Percentiles rank a stretch among this genome's conserved stretches.
phyloP scores from a whole-genome alignment of 805 yeast species.

The Sugiyamaella floridensis region DNA sequence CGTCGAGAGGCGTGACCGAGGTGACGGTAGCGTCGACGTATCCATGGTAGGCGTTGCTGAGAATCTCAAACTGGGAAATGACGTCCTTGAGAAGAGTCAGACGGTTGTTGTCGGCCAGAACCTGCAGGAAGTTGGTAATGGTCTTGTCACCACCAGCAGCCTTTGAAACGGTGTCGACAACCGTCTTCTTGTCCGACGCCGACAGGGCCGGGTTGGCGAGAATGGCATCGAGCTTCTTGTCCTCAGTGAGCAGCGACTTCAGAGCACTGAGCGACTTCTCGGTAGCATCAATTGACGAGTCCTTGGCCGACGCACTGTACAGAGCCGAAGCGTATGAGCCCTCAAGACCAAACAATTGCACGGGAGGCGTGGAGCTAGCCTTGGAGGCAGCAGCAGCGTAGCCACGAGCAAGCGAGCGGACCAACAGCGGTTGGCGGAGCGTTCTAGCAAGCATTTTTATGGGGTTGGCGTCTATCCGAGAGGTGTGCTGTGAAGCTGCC shows the following conservation, averaged over 20 bases:
- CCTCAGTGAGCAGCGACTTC: constrained; percentile 48
- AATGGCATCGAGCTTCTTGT: constrained; percentile 53
- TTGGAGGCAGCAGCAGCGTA: constrained; percentile 38
- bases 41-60: constrained; percentile 86
- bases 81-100: constrained; percentile 60
- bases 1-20: constrained; percentile 75
- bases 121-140: constrained; percentile 70
- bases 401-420: constrained; percentile 12
- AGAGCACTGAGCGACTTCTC: constrained; percentile 57
- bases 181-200: constrained; percentile 60
- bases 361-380: constrained; percentile 69
- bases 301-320: constrained; percentile 83
- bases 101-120: constrained; percentile 93
- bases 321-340: constrained; percentile 97
- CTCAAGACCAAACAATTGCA: constrained; percentile 89
- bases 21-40: constrained; percentile 89
- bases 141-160: constrained; percentile 54
- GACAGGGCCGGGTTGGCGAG: constrained; percentile 82
- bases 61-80: constrained; percentile 61
- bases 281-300: constrained; percentile 66
- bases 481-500: not conserved
- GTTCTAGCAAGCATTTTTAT: constrained; percentile 11
- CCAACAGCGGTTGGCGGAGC: constrained; percentile 4
- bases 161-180: constrained; percentile 52
- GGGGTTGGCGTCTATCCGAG: not conserved